Percentiles rank a stretch among this genome's conserved stretches.
Evolutionary conservation across 306 rosid genomes (phyloP).

Genomic region (Glycine tomentella): DNA sequence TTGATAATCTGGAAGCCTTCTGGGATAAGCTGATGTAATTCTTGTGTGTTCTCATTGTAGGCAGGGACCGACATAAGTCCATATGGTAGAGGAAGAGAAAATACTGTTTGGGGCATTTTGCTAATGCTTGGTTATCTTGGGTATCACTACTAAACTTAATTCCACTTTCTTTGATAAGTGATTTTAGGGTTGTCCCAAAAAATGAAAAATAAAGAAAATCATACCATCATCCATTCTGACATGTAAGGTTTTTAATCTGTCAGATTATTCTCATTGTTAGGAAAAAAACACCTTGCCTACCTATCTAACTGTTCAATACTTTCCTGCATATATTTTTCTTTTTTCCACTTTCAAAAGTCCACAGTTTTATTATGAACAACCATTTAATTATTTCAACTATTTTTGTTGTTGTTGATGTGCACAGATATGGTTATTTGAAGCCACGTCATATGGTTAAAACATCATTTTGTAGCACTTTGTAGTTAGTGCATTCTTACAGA

Average conservation of each 20-base stretch:
- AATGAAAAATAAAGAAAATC: neutral
- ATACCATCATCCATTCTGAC: conserved; percentile 18
- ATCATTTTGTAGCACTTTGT: neutral
- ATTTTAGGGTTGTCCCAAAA: neutral
- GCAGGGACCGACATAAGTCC: conserved; percentile 41
- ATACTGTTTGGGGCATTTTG: conserved; percentile 37
- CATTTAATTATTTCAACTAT: conserved; percentile 1
- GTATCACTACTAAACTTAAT: conserved; percentile 28
- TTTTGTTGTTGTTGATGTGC: neutral
- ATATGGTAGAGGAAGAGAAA: conserved; percentile 42
- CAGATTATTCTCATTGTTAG: conserved; percentile 11
- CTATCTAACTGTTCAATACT: neutral
- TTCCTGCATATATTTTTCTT: conserved; percentile 15
- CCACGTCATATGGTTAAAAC: neutral
- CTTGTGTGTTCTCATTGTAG: conserved; percentile 29
- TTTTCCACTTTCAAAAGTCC: neutral
- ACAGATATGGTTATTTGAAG: neutral
- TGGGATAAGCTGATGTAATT: neutral
- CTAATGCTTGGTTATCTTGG: conserved; percentile 38
- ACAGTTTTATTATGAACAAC: neutral
- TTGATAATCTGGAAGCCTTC: neutral
- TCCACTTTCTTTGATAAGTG: conserved; percentile 7
- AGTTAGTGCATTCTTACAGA: conserved; percentile 1
- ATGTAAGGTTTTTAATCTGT: conserved; percentile 4
- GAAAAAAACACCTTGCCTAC: neutral